Base-by-base conservation (phyloP, 345 rosid species). In the Brassica incana region DNA sequence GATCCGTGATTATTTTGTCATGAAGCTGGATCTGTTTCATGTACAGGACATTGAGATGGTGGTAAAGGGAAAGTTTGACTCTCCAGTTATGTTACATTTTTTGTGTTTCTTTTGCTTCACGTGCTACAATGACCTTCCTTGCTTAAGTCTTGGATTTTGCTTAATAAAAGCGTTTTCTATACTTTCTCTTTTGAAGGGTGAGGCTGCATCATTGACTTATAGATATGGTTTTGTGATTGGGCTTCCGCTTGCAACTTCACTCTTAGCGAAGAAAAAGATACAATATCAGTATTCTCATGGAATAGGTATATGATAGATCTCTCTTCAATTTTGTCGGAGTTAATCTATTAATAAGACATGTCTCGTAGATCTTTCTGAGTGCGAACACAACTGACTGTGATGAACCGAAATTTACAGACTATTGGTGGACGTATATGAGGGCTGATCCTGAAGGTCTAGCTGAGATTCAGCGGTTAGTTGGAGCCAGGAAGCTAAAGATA, bases 401-500 rank as follows among this genome's bases (percentile, higher is more conserved):
- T 76, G 32, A 71, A 43, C 43, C 35, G 38, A 74, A 20, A 8
- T 32, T 9, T 8, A 61, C 67, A 92, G 98, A 90, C 65, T 95
- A 95, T 81, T 88, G 85, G 80, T 95, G 95, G 93, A 83, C 88
- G 2, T 95, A 86, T 78, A 92, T 95, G 98, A 90, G 97, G 78
- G 98, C 95, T 11, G 99, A 92, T 83, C 77, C 90, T 7, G 99
- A 95, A 83, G 98, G 98, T 69, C 82, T 92, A 61, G 84, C 79
- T 5, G 93, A 87, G 88, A 91, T 95, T 77, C 87, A 86, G 56
- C 78, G 87, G 50, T 85, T 95, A 45, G 86, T 86, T 66, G 98
- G 90, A 85, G 85, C 84, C 3, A 91, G 92, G 71, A 92, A 88
- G 87, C 82, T 95, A 78, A 88, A 82, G 79, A 86, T 91, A 74